Percentiles rank a stretch among this genome's conserved stretches.
phyloP scores from a whole-genome alignment of 441 rosid genomes.

The Sinapis alba region DNA sequence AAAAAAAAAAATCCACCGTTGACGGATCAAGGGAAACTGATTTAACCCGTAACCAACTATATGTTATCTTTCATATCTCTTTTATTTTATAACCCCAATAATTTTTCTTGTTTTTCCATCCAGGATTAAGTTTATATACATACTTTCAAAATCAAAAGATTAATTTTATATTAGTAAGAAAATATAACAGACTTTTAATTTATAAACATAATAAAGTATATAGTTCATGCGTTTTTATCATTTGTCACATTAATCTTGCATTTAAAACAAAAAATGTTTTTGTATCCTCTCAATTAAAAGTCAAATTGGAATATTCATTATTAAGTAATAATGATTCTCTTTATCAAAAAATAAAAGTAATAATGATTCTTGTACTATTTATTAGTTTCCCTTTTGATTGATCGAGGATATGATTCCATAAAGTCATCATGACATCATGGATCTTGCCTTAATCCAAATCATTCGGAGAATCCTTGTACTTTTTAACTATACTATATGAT shows the following conservation, averaged over 20 bases:
- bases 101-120: neutral
- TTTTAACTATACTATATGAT: neutral
- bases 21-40: too few species aligned
- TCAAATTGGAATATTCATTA: slow-evolving; percentile 6
- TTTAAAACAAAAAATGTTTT: neutral
- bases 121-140: neutral
- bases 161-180: neutral
- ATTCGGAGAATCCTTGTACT: neutral
- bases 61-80: neutral
- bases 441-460: slow-evolving; percentile 29
- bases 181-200: neutral
- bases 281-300: neutral
- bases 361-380: neutral
- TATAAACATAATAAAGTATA: neutral
- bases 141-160: neutral
- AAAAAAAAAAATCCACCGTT: too few species aligned
- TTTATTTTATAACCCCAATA: neutral
- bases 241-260: neutral
- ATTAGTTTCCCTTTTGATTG: slow-evolving; percentile 10
- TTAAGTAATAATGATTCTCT: slow-evolving; percentile 1
- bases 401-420: slow-evolving; percentile 6
- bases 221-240: neutral
- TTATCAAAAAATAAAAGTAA: too few species aligned
- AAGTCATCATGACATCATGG: slow-evolving; percentile 5
- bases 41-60: too few species aligned